A percentile compares a stretch with the other conserved stretches of the same genome.
Evolutionary conservation across 2,329 filamentous ascomycete genomes (phyloP).

Genomic region (Nemania abortiva): DNA sequence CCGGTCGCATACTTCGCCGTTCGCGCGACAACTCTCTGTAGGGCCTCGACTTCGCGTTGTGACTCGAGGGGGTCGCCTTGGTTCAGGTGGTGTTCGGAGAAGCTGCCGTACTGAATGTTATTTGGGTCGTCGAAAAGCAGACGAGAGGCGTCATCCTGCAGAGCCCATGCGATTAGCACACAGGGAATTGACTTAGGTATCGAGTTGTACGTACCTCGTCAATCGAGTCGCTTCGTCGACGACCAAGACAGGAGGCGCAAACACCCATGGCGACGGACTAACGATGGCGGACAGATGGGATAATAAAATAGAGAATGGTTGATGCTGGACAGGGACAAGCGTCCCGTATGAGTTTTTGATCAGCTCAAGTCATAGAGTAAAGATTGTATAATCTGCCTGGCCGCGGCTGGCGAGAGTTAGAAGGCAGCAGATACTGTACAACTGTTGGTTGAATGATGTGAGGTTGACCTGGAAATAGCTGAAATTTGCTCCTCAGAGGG

Average conservation of each 20-base stretch:
- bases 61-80: constrained; percentile 72
- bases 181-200: background rate
- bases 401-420: constrained; percentile 51
- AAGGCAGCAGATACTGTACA: constrained; percentile 34
- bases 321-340: constrained; percentile 41
- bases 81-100: constrained; percentile 67
- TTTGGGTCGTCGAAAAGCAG: constrained; percentile 72
- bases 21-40: constrained; percentile 72
- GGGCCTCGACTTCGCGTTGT: constrained; percentile 72
- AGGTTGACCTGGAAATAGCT: constrained; percentile 36
- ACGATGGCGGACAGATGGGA: constrained; percentile 8
- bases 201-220: constrained; percentile 63
- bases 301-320: constrained; percentile 24
- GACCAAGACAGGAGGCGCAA: constrained; percentile 71
- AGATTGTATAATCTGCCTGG: constrained; percentile 53
- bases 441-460: constrained; percentile 39
- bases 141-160: constrained; percentile 68
- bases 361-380: constrained; percentile 50
- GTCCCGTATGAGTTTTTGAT: constrained; percentile 40
- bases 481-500: constrained; percentile 18
- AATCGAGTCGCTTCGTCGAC: constrained; percentile 62
- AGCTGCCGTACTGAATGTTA: constrained; percentile 71
- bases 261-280: constrained; percentile 62
- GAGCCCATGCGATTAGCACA: constrained; percentile 28
- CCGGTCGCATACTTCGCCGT: constrained; percentile 69